Percentiles rank a stretch among this genome's conserved stretches.
Evolutionary conservation across 768 basidiomycete species (phyloP).

Genomic region (Pulveroboletus ravenelii): DNA sequence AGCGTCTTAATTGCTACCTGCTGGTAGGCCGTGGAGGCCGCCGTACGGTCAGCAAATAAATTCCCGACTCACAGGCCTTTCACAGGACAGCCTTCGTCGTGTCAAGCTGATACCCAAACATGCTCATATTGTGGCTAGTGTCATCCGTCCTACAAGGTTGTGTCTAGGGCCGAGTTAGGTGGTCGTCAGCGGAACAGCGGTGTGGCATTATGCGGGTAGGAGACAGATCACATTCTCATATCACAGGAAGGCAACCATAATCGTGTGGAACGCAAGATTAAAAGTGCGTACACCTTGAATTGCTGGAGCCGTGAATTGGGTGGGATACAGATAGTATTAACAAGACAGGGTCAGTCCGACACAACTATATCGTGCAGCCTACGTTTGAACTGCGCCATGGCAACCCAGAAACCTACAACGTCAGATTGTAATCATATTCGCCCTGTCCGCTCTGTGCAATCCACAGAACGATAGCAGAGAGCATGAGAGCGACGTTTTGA

Average conservation of each 20-base stretch:
- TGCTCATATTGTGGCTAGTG: no score
- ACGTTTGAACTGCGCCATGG: background rate
- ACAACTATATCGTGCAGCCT: slow-evolving; percentile 1
- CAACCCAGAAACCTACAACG: slow-evolving; percentile 38
- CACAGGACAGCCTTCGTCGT: background rate
- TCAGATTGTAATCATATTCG: slow-evolving; percentile 93
- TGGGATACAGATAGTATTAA: slow-evolving; percentile 16
- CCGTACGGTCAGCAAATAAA: background rate
- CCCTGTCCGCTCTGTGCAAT: slow-evolving; percentile 77
- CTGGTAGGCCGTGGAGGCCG: background rate
- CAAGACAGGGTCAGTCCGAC: background rate
- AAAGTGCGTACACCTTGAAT: no score
- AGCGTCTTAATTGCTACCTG: background rate
- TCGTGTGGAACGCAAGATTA: background rate
- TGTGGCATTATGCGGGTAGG: background rate
- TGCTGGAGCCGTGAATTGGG: background rate
- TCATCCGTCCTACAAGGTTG: background rate
- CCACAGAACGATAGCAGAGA: slow-evolving; percentile 87
- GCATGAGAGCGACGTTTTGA: slow-evolving; percentile 82
- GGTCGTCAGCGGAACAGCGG: background rate
- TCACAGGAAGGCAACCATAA: no score
- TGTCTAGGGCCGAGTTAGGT: background rate
- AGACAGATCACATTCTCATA: background rate
- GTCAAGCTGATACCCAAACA: background rate
- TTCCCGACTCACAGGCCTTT: background rate